phyloP scores from a whole-genome alignment of 1,284 basidiomycete genomes.

The Ganoderma sinense region DNA sequence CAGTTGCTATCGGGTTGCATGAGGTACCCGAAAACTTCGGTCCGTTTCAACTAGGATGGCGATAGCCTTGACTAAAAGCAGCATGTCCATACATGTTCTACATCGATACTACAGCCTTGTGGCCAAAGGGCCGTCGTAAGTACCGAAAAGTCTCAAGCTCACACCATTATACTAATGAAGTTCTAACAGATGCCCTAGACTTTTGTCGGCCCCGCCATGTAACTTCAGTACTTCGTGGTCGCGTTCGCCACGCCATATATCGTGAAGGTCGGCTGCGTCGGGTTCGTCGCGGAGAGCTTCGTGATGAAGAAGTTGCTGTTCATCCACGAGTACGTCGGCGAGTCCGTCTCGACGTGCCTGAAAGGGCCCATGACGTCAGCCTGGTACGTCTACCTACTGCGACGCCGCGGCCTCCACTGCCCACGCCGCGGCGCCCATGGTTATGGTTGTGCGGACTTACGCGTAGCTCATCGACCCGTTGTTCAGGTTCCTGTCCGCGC shows the following conservation, averaged over 20 bases:
- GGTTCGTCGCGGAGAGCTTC: not conserved
- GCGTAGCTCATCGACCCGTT: not conserved
- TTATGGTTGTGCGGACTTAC: slow-evolving; percentile 5
- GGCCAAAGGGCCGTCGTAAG: not conserved
- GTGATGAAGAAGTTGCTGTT: slow-evolving; percentile 7
- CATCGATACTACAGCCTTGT: not conserved
- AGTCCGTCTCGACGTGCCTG: slow-evolving; percentile 6
- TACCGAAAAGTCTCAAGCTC: not conserved
- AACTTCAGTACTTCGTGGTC: not conserved
- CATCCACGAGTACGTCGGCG: slow-evolving; percentile 7
- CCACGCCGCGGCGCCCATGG: not conserved
- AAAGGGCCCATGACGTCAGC: not conserved
- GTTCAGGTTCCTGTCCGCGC: not conserved
- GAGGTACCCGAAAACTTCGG: too few species aligned
- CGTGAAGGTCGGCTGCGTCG: not conserved
- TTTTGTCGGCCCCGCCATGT: not conserved
- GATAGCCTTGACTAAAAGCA: too few species aligned
- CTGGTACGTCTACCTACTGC: not conserved
- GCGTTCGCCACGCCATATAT: slow-evolving; percentile 1
- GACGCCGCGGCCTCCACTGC: not conserved
- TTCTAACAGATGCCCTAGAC: not conserved
- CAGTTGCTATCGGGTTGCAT: too few species aligned
- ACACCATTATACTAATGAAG: not conserved
- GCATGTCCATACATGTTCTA: not conserved
- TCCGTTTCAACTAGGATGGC: too few species aligned